Conservation (phyloP, 2,329 filamentous ascomycete species). For the Spiromastix sp. region DNA sequence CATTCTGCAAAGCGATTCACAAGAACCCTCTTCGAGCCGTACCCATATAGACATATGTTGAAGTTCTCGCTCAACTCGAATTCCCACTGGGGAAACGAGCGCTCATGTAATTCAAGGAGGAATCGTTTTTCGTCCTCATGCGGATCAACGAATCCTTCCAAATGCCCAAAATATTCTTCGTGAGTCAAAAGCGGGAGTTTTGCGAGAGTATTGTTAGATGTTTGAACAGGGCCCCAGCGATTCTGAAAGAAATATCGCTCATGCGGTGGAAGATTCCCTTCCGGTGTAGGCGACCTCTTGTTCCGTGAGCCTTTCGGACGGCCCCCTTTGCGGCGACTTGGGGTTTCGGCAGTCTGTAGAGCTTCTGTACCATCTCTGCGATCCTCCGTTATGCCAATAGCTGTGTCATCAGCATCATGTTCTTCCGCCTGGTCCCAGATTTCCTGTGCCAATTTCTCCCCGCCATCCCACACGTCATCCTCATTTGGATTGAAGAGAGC, state of each 20-base stretch:
- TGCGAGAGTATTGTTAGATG: conserved; percentile 74
- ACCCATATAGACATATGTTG: conserved; percentile 84
- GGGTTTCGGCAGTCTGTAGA: conserved; percentile 14
- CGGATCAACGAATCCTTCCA: conserved; percentile 54
- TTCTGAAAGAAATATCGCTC: conserved; percentile 94
- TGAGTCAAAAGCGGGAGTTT: conserved; percentile 70
- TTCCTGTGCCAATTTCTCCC: conserved; percentile 56
- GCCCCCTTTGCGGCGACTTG: conserved; percentile 19
- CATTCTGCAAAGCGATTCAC: conserved; percentile 66
- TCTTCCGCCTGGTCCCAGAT: conserved; percentile 43
- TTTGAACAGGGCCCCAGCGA: conserved; percentile 67
- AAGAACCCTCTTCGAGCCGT: conserved; percentile 74
- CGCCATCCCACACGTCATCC: conserved; percentile 51
- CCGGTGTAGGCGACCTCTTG: conserved; percentile 66
- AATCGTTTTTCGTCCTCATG: conserved; percentile 62
- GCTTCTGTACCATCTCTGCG: conserved; percentile 17
- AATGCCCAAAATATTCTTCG: conserved; percentile 75
- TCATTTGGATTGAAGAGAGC: conserved; percentile 68
- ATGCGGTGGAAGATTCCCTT: conserved; percentile 71
- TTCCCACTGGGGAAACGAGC: conserved; percentile 81
- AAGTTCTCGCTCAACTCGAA: conserved; percentile 85
- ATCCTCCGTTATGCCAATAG: conserved; percentile 9
- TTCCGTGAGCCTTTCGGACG: conserved; percentile 47
- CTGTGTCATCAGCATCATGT: conserved; percentile 27
- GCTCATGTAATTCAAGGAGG: conserved; percentile 63